Conservation (phyloP, 441 rosid genomes). For the Syzygium syzygioides region DNA sequence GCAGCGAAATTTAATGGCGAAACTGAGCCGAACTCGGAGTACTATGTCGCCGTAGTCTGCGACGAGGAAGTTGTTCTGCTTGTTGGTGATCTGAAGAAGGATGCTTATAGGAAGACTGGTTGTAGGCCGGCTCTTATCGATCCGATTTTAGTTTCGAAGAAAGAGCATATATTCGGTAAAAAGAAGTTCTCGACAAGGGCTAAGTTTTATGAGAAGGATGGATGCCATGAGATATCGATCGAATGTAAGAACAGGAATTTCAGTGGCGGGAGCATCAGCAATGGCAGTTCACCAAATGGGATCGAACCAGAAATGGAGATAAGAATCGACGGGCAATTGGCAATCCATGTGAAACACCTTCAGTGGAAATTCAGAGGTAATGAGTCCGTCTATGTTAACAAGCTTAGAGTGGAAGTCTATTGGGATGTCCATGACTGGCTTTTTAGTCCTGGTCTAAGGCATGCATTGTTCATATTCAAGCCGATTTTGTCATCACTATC, state of each 20-base stretch:
- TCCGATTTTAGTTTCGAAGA: slow-evolving; percentile 58
- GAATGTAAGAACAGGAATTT: slow-evolving; percentile 33
- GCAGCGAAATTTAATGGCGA: slow-evolving; percentile 68
- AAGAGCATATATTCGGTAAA: slow-evolving; percentile 76
- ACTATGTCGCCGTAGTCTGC: slow-evolving; percentile 70
- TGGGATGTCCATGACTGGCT: slow-evolving; percentile 95
- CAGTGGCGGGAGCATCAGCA: not conserved
- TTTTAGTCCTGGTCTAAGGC: slow-evolving; percentile 57
- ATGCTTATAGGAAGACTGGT: slow-evolving; percentile 57
- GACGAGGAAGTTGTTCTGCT: slow-evolving; percentile 74
- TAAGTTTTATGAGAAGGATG: slow-evolving; percentile 48
- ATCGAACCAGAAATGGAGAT: slow-evolving; percentile 69
- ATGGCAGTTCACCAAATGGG: slow-evolving; percentile 14
- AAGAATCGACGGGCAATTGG: slow-evolving; percentile 66
- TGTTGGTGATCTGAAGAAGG: slow-evolving; percentile 74
- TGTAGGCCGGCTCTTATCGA: slow-evolving; percentile 77
- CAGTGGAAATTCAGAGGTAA: slow-evolving; percentile 91
- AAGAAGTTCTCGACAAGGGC: slow-evolving; percentile 57
- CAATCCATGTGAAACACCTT: slow-evolving; percentile 65
- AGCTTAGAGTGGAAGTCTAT: slow-evolving; percentile 55
- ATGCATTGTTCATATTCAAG: slow-evolving; percentile 70
- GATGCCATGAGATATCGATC: slow-evolving; percentile 60
- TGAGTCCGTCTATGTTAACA: slow-evolving; percentile 49
- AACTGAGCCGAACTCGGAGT: slow-evolving; percentile 73
- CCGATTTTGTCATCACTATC: slow-evolving; percentile 29